These are phyloP conservation scores for Trichomonas gallinae DNA, from an alignment of 208 protist genomes.

Conservation along the genomic window DNA sequence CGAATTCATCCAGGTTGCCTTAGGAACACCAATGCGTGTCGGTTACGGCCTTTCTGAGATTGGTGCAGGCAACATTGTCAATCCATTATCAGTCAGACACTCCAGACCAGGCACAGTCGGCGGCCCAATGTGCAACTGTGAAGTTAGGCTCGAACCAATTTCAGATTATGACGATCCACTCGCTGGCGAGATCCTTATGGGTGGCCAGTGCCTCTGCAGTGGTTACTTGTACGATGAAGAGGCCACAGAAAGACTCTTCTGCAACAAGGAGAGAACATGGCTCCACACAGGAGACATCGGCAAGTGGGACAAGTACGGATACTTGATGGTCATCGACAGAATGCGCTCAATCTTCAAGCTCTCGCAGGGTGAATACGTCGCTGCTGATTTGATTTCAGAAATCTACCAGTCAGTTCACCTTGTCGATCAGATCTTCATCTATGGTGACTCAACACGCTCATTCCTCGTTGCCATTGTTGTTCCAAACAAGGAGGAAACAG, in stretches of 20 bases:
- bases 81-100: not conserved
- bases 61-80: not conserved
- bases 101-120: not conserved
- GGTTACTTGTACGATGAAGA: constrained; percentile 1
- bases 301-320: not conserved
- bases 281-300: constrained; percentile 19
- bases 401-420: not conserved
- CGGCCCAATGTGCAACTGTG: not conserved
- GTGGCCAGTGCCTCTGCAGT: not conserved
- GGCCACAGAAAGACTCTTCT: not conserved
- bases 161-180: not conserved
- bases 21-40: not conserved
- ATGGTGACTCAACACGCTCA: constrained; percentile 38
- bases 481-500: constrained; percentile 26
- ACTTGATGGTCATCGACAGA: constrained; percentile 56
- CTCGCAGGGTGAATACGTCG: constrained; percentile 46
- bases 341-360: constrained; percentile 68
- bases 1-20: not conserved
- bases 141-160: not conserved
- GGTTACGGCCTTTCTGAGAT: not conserved
- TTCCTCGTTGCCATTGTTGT: constrained; percentile 50
- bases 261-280: not conserved
- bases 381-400: not conserved
- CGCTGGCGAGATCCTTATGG: not conserved
- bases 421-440: constrained; percentile 25